Evolutionary conservation across 495 filamentous ascomycete genomes (phyloP).

Genomic region (Sporormia fimetaria): DNA sequence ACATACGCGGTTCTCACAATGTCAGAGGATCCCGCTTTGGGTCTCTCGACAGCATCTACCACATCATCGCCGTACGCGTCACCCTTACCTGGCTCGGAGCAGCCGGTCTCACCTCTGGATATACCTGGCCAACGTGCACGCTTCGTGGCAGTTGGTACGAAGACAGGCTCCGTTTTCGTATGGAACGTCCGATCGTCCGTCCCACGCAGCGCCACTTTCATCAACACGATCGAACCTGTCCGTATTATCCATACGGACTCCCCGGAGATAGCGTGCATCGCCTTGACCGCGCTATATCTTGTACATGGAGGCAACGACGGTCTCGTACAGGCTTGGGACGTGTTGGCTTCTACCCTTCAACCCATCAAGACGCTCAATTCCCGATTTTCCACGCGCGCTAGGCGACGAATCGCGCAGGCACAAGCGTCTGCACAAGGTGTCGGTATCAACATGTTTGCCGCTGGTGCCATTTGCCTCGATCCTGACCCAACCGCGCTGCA

Average conservation of each 20-base stretch:
- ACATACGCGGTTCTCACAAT: constrained; percentile 54
- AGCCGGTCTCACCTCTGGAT: constrained; percentile 35
- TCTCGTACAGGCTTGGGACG: constrained; percentile 94
- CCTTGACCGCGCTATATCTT: constrained; percentile 72
- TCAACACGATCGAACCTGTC: constrained; percentile 51
- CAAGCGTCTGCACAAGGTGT: constrained; percentile 54
- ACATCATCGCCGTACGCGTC: constrained; percentile 48
- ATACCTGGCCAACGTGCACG: constrained; percentile 78
- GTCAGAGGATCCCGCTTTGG: constrained; percentile 63
- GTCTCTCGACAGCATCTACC: constrained; percentile 43
- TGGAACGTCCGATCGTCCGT: constrained; percentile 72
- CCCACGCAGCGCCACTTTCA: constrained; percentile 38
- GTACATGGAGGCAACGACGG: constrained; percentile 93
- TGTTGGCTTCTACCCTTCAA: constrained; percentile 63
- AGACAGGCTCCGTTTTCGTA: constrained; percentile 60
- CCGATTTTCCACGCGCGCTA: constrained; percentile 69
- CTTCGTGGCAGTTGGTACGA: constrained; percentile 70
- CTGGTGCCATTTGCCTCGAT: constrained; percentile 74
- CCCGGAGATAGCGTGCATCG: constrained; percentile 76
- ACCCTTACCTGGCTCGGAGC: constrained; percentile 41
- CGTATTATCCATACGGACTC: constrained; percentile 85
- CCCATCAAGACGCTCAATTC: constrained; percentile 85
- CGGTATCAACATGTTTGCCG: constrained; percentile 69
- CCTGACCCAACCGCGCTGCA: constrained; percentile 81
- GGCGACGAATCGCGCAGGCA: constrained; percentile 60